Percentiles rank a stretch among this genome's conserved stretches.
Conservation (phyloP, 1,284 basidiomycete genomes). For the Apiotrichum mycotoxinovorans region DNA sequence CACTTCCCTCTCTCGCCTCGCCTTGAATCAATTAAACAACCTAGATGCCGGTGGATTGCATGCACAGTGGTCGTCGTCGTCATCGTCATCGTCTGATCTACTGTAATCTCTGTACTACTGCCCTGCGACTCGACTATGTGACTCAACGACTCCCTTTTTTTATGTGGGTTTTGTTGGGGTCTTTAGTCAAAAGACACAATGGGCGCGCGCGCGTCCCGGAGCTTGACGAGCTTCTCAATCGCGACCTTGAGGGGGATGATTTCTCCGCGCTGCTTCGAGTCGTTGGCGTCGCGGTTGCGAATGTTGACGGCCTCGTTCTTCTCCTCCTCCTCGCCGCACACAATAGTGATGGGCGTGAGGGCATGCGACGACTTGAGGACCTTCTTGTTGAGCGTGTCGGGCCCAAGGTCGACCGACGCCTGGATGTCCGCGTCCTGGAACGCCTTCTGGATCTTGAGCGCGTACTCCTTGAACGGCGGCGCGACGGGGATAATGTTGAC, state of each 20-base stretch:
- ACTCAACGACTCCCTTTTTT: too few relatives aligned
- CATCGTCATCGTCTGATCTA: too few relatives aligned
- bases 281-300: conserved; percentile 81
- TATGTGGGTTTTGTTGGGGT: too few relatives aligned
- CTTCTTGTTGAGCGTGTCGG: conserved; percentile 94
- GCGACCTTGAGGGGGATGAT: conserved; percentile 43
- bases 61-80: too few relatives aligned
- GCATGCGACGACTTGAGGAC: conserved; percentile 79
- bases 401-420: conserved; percentile 86
- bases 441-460: conserved; percentile 38
- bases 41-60: too few relatives aligned
- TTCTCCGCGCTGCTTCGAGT: conserved; percentile 44
- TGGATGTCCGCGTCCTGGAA: conserved; percentile 72
- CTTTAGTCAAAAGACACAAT: conserved; percentile 6
- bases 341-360: conserved; percentile 93
- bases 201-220: conserved; percentile 35
- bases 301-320: conserved; percentile 85
- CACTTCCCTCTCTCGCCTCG: too few relatives aligned
- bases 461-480: conserved; percentile 66
- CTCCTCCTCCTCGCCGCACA: conserved; percentile 91
- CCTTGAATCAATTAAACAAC: too few relatives aligned
- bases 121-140: too few relatives aligned
- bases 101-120: too few relatives aligned
- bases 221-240: conserved; percentile 35
- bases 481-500: conserved; percentile 93